Conservation (phyloP, 495 filamentous ascomycete species). For the Beverwykella pulmonaria region DNA sequence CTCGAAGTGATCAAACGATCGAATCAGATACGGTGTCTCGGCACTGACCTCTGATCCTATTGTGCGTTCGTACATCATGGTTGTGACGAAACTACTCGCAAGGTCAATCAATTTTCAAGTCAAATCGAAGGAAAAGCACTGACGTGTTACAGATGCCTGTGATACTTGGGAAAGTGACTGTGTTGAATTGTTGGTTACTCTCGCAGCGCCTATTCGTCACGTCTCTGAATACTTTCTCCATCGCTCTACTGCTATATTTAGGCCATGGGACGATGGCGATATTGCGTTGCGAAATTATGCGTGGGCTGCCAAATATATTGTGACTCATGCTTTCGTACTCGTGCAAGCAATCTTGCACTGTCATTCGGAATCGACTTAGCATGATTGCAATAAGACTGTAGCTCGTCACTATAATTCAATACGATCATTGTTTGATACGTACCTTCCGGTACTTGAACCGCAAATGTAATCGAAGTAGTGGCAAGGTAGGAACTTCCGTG, state of each 20-base stretch:
- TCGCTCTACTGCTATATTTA: slow-evolving; percentile 7
- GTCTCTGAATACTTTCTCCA: slow-evolving; percentile 7
- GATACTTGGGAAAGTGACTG: slow-evolving; percentile 3
- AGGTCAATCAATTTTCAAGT: not conserved
- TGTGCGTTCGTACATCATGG: not conserved
- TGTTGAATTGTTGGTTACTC: not conserved
- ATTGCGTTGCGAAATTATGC: slow-evolving; percentile 7
- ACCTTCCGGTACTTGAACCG: slow-evolving; percentile 12
- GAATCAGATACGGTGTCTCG: not conserved
- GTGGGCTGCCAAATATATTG: slow-evolving; percentile 1
- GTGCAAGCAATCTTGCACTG: slow-evolving; percentile 4
- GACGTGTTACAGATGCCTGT: slow-evolving; percentile 4
- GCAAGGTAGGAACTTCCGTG: slow-evolving; percentile 17
- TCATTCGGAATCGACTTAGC: slow-evolving; percentile 7
- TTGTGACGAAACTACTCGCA: slow-evolving; percentile 9
- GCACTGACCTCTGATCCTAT: not conserved
- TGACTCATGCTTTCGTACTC: slow-evolving; percentile 4
- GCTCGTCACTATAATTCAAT: not conserved
- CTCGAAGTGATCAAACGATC: slow-evolving; percentile 14
- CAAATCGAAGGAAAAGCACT: not conserved
- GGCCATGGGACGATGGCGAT: slow-evolving; percentile 4
- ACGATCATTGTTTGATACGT: not conserved
- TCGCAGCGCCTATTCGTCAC: slow-evolving; percentile 9
- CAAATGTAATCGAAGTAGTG: slow-evolving; percentile 19
- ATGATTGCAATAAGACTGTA: slow-evolving; percentile 7